Evolutionary conservation across 2,329 filamentous ascomycete genomes (phyloP), one percentile per base, ranked within the genome.

Genomic region (Colletotrichum sidae): DNA sequence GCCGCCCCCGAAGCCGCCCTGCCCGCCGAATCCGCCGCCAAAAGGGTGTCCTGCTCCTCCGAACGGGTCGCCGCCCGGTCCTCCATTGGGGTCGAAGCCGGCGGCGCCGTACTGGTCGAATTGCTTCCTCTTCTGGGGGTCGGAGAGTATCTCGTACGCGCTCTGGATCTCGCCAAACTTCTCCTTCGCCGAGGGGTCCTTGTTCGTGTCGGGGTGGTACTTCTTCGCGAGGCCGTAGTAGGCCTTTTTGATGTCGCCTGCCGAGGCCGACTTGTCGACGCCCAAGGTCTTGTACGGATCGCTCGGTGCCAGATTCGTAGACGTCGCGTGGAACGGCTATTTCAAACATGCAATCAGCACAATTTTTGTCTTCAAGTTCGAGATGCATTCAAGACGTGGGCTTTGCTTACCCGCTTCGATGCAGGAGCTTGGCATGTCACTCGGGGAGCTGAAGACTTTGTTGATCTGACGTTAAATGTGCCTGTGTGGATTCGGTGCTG

Each of bases 221-320:
- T 98, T 99, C 80, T 99, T 99, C 17, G 96, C 96, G 65, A 98
- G 84, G 55, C 94, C 93, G 76, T 99, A 99, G 83, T 99, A 99
- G 3, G 96, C 94, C 78, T 97, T 98, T 78, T 99, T 99, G 77
- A 99, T 98, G 41, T 98, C 95, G 65, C 88, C 83, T 3, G 93
- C 82, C 1, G 92, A 90, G n/a, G 96, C 93, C 68, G 80, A 86
- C 77, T 95, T 97, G 73, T 84, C 84, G 37, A 99, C 93, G 12
- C 96, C 96, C 35, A 99, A 89, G 4, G 92, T 86, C 69, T 89
- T 87, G 79, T 99, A 99, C 1, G 96, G 96, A 73, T 99, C 92
- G 76, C 92, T 88, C 42, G 88, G 79, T 6, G 84, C 84, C 25
- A 82, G 74, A 6, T 77, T 72, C 49, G 78, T 78, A 49, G 78